phyloP scores from a whole-genome alignment of 1,139 yeast genomes.

The Candida buenavistaensis region DNA sequence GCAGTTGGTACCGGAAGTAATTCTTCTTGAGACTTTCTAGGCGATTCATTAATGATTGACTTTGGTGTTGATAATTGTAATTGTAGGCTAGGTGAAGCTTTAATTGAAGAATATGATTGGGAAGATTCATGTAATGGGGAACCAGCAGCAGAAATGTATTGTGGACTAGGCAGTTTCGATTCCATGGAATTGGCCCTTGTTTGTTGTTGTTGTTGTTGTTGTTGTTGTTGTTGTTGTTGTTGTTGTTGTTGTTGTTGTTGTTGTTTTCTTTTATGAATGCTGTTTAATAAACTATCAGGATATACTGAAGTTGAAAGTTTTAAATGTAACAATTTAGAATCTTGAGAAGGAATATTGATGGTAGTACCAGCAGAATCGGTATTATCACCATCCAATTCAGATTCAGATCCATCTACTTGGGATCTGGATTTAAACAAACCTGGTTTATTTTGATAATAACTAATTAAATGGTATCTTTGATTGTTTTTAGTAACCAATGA shows the following conservation, averaged over 20 bases:
- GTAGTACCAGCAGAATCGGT: constrained; percentile 5
- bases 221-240: constrained; percentile 1
- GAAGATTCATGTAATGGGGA: too few relatives aligned
- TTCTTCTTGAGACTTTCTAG: constrained; percentile 2
- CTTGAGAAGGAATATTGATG: constrained; percentile 18
- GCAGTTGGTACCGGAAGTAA: constrained; percentile 4
- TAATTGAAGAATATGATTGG: too few relatives aligned
- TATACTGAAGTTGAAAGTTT: constrained; percentile 20
- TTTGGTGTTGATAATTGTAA: too few relatives aligned
- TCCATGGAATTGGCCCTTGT: too few relatives aligned
- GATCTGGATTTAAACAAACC: constrained; percentile 1
- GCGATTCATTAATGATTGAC: too few relatives aligned
- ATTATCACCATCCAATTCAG: constrained; percentile 9
- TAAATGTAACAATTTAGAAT: constrained; percentile 20
- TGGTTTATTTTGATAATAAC: constrained; percentile 40
- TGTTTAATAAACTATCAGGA: constrained; percentile 21
- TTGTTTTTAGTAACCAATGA: constrained; percentile 50
- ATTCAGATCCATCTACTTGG: constrained; percentile 4
- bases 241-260: constrained; percentile 4
- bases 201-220: too few relatives aligned
- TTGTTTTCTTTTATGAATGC: constrained; percentile 3
- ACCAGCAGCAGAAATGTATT: too few relatives aligned
- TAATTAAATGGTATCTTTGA: constrained; percentile 55
- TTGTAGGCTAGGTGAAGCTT: too few relatives aligned
- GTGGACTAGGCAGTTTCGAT: too few relatives aligned